Base-by-base conservation (phyloP, 164 flowering plant species). In the Dillenia suffruticosa region DNA sequence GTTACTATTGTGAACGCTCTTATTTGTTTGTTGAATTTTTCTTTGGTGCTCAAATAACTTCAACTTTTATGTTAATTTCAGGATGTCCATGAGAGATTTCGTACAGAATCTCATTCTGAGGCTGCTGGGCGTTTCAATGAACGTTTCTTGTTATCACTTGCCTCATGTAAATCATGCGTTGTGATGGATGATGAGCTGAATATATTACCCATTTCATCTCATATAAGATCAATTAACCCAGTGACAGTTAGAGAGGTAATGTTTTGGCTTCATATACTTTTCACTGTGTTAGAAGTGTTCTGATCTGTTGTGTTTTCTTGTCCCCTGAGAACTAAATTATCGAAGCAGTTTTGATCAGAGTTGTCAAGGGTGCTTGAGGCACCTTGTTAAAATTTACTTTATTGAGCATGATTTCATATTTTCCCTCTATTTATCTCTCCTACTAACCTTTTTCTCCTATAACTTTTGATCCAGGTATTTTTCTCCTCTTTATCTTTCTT, bases 31-130 rank as follows among this genome's bases (percentile, higher is more conserved):
- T 26, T 26, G 5, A 26, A 32, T 32, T 32, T 32, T 4, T 32
- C 5, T 32, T 32, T 32, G 40, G 40, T 32, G 5, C 40, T 32
- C 40, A 32, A 32, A 32, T 32, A 32, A 32, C 40, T 32, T 32
- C 40, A 32, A 32, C 7, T 32, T 4, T 32, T 32, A 32, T 7
- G 40, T 49, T 61, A 40, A 44, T 75, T 67, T 60, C 85, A 94
- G 97, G 97, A 94, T 87, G 97, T 94, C 57, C 97, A 94, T 70
- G 96, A 89, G 66, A 88, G 96, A 70, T 94, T 78, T 65, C 90
- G 96, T 56, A 94, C 97, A 10, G 97, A 89, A 79, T 88, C 97
- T 40, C 99, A 94, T 77, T 72, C 82, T 64, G 74, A 77, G 70
- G 85, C 96, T 55, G 56, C 87, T 68, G 82, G 83, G 16, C 99